Base-by-base conservation (phyloP, 2,329 filamentous ascomycete species). In the Verticillium albo-atrum region DNA sequence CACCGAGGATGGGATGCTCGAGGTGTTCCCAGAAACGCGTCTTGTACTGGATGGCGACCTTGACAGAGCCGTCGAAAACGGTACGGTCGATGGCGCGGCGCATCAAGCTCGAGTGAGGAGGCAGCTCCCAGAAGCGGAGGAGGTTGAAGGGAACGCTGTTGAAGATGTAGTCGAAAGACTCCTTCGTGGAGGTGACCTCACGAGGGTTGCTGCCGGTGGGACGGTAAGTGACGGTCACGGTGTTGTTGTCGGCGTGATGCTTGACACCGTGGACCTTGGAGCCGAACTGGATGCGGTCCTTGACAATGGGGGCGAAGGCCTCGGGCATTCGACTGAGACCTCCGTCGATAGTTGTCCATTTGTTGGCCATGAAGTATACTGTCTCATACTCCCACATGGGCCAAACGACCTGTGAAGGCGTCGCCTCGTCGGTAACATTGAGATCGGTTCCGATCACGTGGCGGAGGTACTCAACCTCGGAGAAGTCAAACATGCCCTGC, bases 11-110 rank as follows among this genome's bases (percentile, higher is more conserved):
- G 50, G 68, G 68, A 17, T 61, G 58, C 10, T 68, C 67, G 14
- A 68, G 64, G 60, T 72, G 25, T 37, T 69, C 65, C 68, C 67
- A 69, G 62, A 68, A 69, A 20, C 84, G 79, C 0, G 82, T 82
- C 65, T 82, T 75, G 70, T 84, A 86, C 64, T 83, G 82, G 3
- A 87, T 72, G 0, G 82, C 78, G 2, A 87, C 76, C 65, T 74
- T 74, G 55, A 65, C 63, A 1, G 68, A 65, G 14, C 63, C 71
- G 6, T 61, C 62, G 54, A 67, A 71, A 57, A 66, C 57, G 1
- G 64, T 67, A 3, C 68, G 63, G 35, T 67, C 63, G 32, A 70
- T 71, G 3, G 65, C 66, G 1, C 69, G 67, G 0, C 60, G 61
- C 17, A 71, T 42, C 6, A 70, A 53, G 25, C 66, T 68, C 15